Evolutionary conservation across 768 basidiomycete species (phyloP).

Genomic region (Tylopilus sp.): DNA sequence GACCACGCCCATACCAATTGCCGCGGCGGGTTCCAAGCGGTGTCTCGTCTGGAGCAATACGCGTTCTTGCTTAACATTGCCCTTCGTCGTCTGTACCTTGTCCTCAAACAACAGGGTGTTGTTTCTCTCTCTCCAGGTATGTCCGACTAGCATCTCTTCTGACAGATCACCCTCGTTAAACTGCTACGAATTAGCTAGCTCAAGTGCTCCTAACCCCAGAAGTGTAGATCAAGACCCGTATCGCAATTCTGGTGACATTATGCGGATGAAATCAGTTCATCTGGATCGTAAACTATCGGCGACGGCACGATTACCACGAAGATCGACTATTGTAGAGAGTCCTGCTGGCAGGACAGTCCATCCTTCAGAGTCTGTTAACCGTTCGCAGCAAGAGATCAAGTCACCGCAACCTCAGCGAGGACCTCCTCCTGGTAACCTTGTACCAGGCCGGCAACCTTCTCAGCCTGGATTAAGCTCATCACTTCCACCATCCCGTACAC

Average conservation of each 20-base stretch:
- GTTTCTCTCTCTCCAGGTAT: conserved; percentile 79
- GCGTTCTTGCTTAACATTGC: conserved; percentile 97
- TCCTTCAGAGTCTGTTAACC: conserved; percentile 55
- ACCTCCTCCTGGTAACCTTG: conserved; percentile 33
- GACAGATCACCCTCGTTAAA: conserved; percentile 9
- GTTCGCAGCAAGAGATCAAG: conserved; percentile 39
- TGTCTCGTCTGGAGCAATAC: conserved; percentile 94
- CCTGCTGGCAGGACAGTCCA: conserved; percentile 86
- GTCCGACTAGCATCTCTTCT: conserved; percentile 12
- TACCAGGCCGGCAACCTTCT: conserved; percentile 35
- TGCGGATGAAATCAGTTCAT: conserved; percentile 92
- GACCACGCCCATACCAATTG: conserved; percentile 71
- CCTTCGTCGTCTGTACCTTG: conserved; percentile 81
- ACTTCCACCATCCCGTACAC: conserved; percentile 35
- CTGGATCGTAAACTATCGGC: conserved; percentile 94
- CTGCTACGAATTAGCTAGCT: conserved; percentile 18
- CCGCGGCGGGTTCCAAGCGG: conserved; percentile 79
- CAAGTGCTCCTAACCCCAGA: conserved; percentile 33
- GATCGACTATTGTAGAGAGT: conserved; percentile 94
- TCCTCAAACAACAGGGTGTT: conserved; percentile 84
- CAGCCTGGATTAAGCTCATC: conserved; percentile 31
- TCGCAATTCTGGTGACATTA: conserved; percentile 84
- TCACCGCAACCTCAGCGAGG: conserved; percentile 40
- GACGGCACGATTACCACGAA: conserved; percentile 86
- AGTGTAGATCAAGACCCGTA: conserved; percentile 66